Base-by-base conservation (phyloP, 2,329 filamentous ascomycete genomes). In the Plenodomus biglobosus region DNA sequence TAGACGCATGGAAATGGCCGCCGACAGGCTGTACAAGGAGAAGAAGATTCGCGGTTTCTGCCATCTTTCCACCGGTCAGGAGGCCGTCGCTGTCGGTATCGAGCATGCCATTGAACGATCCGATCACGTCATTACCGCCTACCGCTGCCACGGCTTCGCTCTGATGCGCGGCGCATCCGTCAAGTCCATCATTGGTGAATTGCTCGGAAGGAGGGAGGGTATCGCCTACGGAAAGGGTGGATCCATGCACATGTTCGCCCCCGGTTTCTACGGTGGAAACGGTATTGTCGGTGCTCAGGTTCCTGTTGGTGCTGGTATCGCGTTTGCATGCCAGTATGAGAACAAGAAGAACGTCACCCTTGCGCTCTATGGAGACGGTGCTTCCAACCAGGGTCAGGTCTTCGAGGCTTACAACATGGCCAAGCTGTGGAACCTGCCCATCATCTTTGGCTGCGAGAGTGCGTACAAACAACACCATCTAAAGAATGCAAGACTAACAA, bases 401-500 rank as follows among this genome's bases (percentile, higher is more conserved):
- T 99, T 99, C 70, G 94, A 99, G 83, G 92, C 94, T 55, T 99
- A 95, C 85, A 99, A 99, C 86, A 99, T 99, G 94, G 94, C 94
- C 57, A 97, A 97, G 84, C 86, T 99, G 62, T 99, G 94, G 94
- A 92, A 94, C 66, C 81, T 99, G 40, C 94, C 94, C 46, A 85
- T 92, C 63, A 87, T 99, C 62, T 99, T 99, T 72, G 92, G 90
- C 64, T 99, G 94, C 76, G 94, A 99, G 82, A 99, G 92, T 96
- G 80, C 75, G 90, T 84, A 45, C 22, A 52, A 21, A 19, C 2
- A 38, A 4, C 8, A n/a, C 13, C 3, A 30, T 6, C 19, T 32
- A 40, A 8, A 40, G 21, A 18, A 39, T n/a, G n/a, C 11, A 37
- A 38, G 30, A 50, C 63, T 69, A 54, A 70, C 46, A 16, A n/a